Evolutionary conservation across 2,329 filamentous ascomycete species (phyloP), one percentile per base, ranked within the genome.

Genomic region (Gnomoniopsis sp.): DNA sequence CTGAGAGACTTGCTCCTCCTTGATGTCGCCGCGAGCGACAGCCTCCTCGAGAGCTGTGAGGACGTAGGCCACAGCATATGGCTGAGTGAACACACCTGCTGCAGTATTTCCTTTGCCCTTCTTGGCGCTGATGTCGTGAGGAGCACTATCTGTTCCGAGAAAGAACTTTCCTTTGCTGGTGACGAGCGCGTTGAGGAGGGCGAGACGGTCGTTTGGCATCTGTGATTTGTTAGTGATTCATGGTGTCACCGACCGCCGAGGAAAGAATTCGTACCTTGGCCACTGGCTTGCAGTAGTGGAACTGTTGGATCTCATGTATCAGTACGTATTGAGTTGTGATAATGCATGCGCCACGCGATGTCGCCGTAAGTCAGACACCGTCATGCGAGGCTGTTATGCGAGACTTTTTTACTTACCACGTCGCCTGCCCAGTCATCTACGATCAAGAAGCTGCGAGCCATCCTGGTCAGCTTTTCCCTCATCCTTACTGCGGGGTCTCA

Each of bases 11-110:
- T 82, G 77, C 0, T 70, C 72, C 57, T 80, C 78, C 7, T 69
- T 68, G 48, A 87, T 77, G 38, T 81, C 77, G 2, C 79, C 81
- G 12, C 79, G 75, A 61, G 77, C 75, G 3, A 88, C 75, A 4
- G 80, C 88, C 65, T 84, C 81, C 71, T 89, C 83, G 44, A 91
- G 74, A 0, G 78, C 81, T 64, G 81, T 76, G 23, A 91, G 74
- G 49, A 91, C 68, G 48, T 72, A 71, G 36, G 69, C 66, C 2
- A 86, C 78, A 0, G 85, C 86, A 68, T 86, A 86, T 3, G 88
- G 87, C 74, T 93, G 90, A 1, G 90, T 93, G 71, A 91, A 93
- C 47, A 93, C 89, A 4, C 90, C 90, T 0, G 90, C 90, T 0
- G 88, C 84, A 1, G 86, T 82, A 69, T 77, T 81, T 50, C 78